Conservation (phyloP, 2,329 filamentous ascomycete genomes). For the Trichoderma simmonsii region DNA sequence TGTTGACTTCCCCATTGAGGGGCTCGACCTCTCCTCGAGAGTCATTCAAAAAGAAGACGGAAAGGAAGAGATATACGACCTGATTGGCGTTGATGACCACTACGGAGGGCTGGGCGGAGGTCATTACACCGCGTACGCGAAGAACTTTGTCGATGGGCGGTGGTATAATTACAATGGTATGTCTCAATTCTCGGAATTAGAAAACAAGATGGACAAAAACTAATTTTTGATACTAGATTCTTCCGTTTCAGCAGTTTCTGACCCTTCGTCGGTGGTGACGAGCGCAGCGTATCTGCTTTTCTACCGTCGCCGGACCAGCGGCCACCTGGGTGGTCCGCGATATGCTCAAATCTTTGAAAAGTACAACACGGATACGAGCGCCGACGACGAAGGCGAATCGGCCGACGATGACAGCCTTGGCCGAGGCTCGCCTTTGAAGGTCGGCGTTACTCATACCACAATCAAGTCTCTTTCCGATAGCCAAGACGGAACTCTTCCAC, state of each 20-base stretch:
- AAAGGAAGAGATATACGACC: slow-evolving; percentile 82
- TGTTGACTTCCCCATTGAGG: slow-evolving; percentile 88
- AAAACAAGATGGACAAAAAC: slow-evolving; percentile 21
- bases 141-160: slow-evolving; percentile 81
- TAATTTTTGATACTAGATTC: slow-evolving; percentile 62
- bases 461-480: slow-evolving; percentile 27
- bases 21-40: slow-evolving; percentile 75
- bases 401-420: slow-evolving; percentile 71
- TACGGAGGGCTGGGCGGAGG: slow-evolving; percentile 90
- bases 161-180: slow-evolving; percentile 98
- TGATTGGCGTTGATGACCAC: slow-evolving; percentile 95
- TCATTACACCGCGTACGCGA: slow-evolving; percentile 92
- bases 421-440: background rate
- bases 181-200: slow-evolving; percentile 29
- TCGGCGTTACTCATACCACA: slow-evolving; percentile 22
- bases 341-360: slow-evolving; percentile 68
- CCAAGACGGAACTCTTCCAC: slow-evolving; percentile 33
- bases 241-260: slow-evolving; percentile 59
- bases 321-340: slow-evolving; percentile 73
- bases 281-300: slow-evolving; percentile 87
- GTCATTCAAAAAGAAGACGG: slow-evolving; percentile 77
- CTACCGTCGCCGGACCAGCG: slow-evolving; percentile 79
- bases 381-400: slow-evolving; percentile 48
- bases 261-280: slow-evolving; percentile 64
- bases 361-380: slow-evolving; percentile 54